A percentile compares a stretch with the other conserved stretches of the same genome.
phyloP scores from a whole-genome alignment of 257 asterid genomes.

The Solanum chmielewskii region DNA sequence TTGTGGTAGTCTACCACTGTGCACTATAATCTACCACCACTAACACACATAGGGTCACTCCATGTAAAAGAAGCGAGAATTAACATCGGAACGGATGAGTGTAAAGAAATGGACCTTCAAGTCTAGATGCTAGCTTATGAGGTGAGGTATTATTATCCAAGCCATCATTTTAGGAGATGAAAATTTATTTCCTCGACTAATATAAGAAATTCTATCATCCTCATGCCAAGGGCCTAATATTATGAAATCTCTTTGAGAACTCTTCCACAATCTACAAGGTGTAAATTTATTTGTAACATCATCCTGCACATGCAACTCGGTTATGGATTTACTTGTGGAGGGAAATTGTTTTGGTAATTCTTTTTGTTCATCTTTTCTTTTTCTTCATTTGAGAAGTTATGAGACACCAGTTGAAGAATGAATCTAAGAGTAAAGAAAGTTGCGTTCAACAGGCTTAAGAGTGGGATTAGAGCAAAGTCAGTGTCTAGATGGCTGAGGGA shows the following conservation, averaged over 20 bases:
- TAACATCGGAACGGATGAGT: neutral
- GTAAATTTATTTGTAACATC: neutral
- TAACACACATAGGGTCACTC: neutral
- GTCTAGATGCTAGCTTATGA: neutral
- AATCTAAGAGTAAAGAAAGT: neutral
- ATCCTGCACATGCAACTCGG: neutral
- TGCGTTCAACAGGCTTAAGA: neutral
- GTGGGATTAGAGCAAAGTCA: neutral
- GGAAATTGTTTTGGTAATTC: neutral
- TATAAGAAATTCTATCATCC: neutral
- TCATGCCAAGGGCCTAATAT: neutral
- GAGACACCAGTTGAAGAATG: neutral
- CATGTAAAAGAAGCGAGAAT: neutral
- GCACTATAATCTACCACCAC: neutral
- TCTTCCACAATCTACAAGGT: neutral
- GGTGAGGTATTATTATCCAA: neutral
- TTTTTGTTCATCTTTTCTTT: neutral
- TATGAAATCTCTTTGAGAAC: neutral
- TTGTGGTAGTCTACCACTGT: neutral
- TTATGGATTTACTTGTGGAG: neutral
- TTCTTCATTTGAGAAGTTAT: neutral
- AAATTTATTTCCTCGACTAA: neutral
- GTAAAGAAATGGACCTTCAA: neutral
- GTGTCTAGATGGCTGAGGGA: neutral
- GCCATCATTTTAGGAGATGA: neutral